phyloP scores from a whole-genome alignment of 805 yeast species.

The Kuraishia molischiana region DNA sequence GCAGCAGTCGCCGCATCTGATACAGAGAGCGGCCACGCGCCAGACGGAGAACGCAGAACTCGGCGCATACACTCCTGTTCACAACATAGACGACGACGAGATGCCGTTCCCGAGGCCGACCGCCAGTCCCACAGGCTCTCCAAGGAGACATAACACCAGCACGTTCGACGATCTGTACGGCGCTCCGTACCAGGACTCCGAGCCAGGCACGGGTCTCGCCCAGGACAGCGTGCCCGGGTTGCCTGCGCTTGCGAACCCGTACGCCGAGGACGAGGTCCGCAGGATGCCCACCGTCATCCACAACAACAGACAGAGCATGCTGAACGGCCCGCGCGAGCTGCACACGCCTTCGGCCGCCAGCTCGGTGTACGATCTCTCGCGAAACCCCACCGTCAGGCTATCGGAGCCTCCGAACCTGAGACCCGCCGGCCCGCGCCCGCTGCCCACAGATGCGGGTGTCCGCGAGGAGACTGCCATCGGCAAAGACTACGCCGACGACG shows the following conservation, averaged over 20 bases:
- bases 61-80: background rate
- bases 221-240: too few relatives aligned
- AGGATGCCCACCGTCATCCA: background rate
- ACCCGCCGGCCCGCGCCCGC: background rate
- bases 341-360: too few relatives aligned
- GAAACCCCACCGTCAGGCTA: too few relatives aligned
- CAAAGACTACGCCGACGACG: background rate
- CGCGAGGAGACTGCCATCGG: background rate
- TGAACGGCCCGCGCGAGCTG: background rate
- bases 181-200: background rate
- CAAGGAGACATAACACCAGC: background rate
- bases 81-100: background rate
- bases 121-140: background rate
- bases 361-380: too few relatives aligned
- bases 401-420: too few relatives aligned
- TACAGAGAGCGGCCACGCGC: background rate
- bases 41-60: background rate
- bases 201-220: background rate
- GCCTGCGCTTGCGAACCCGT: background rate
- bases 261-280: background rate
- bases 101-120: too few relatives aligned
- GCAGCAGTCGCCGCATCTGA: background rate
- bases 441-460: background rate
- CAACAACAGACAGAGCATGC: background rate
- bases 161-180: background rate